Evolutionary conservation across 75 land plant genomes (phyloP).

Genomic region (Picea glauca): DNA sequence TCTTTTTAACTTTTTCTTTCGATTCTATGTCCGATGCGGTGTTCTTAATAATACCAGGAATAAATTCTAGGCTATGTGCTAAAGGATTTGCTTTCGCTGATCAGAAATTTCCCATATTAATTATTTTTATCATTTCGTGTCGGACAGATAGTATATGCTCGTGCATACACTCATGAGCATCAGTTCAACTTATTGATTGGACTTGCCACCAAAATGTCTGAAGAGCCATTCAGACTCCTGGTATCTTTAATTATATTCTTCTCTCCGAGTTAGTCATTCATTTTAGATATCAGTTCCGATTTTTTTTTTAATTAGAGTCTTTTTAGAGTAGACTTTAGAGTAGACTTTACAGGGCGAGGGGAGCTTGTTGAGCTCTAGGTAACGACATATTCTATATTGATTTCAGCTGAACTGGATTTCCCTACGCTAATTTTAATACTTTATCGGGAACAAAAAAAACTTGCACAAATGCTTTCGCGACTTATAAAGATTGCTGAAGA

Average conservation of each 20-base stretch:
- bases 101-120: too few species aligned
- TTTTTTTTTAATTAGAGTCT: slow-evolving; percentile 65
- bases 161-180: slow-evolving; percentile 97
- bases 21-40: slow-evolving; percentile 10
- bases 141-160: slow-evolving; percentile 87
- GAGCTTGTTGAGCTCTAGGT: slow-evolving; percentile 98
- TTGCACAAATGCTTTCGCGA: too few species aligned
- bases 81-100: too few species aligned
- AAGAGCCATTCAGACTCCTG: slow-evolving; percentile 95
- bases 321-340: slow-evolving; percentile 79
- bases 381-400: not conserved
- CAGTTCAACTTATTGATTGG: slow-evolving; percentile 81
- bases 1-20: not conserved
- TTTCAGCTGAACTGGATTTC: too few species aligned
- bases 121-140: not conserved
- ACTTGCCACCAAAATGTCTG: slow-evolving; percentile 91
- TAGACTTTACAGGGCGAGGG: slow-evolving; percentile 96
- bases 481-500: too few species aligned
- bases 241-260: slow-evolving; percentile 25
- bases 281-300: not conserved
- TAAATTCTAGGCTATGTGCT: too few species aligned
- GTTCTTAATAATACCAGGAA: too few species aligned
- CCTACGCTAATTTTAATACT: too few species aligned
- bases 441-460: too few species aligned
- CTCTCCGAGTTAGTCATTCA: too few species aligned